Evolutionary conservation across 2,329 filamentous ascomycete genomes (phyloP).

Genomic region (Hirsutella rhossiliensis): DNA sequence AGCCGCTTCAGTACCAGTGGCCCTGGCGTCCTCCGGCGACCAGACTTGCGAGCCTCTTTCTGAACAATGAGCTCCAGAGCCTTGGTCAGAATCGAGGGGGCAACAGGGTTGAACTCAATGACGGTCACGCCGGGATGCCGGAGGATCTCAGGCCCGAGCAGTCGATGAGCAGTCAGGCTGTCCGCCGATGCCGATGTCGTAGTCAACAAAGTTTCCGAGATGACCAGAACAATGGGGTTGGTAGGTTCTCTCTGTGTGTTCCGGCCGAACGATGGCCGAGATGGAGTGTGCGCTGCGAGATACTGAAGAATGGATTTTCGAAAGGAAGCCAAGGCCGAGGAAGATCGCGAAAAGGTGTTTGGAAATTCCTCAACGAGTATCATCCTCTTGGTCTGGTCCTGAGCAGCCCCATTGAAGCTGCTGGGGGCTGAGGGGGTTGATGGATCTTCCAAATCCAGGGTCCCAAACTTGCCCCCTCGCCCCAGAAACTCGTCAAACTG

Average conservation of each 20-base stretch:
- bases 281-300: conserved; percentile 54
- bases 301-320: conserved; percentile 64
- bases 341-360: conserved; percentile 57
- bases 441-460: conserved; percentile 39
- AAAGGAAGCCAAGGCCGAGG: conserved; percentile 55
- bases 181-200: conserved; percentile 77
- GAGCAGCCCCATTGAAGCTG: conserved; percentile 7
- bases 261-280: conserved; percentile 34
- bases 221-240: conserved; percentile 73
- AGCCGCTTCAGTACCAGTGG: conserved; percentile 67
- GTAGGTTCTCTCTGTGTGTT: conserved; percentile 32
- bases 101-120: conserved; percentile 90
- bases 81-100: conserved; percentile 73
- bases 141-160: conserved; percentile 77
- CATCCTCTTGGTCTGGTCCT: conserved; percentile 31
- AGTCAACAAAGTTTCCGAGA: conserved; percentile 82
- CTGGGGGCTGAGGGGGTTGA: conserved; percentile 13
- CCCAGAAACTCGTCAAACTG: conserved; percentile 91
- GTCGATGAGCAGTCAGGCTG: conserved; percentile 82
- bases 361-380: conserved; percentile 77
- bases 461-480: conserved; percentile 67
- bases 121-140: conserved; percentile 66
- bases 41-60: conserved; percentile 75
- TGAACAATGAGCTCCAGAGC: conserved; percentile 71
- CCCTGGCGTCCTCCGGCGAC: conserved; percentile 62